Percentiles rank a stretch among this genome's conserved stretches.
Evolutionary conservation across 1,139 yeast species (phyloP).

Genomic region (Pichia sp.): DNA sequence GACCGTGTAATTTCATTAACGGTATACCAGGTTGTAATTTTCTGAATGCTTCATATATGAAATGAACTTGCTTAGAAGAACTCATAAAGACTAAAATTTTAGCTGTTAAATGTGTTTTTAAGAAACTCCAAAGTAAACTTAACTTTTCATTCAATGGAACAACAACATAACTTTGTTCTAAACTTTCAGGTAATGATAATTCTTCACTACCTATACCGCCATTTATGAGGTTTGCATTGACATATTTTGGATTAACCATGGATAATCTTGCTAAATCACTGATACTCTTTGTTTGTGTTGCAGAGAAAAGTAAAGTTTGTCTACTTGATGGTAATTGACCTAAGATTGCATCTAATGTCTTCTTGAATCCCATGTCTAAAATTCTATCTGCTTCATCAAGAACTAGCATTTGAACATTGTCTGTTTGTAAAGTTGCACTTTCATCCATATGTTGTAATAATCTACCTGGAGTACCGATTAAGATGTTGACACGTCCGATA

Average conservation of each 20-base stretch:
- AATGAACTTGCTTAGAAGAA: conserved; percentile 94
- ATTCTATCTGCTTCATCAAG: conserved; percentile 97
- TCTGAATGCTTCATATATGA: conserved; percentile 86
- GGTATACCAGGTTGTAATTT: conserved; percentile 96
- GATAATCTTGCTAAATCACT: conserved; percentile 88
- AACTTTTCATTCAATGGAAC: conserved; percentile 78
- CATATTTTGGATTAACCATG: conserved; percentile 72
- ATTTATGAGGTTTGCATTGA: conserved; percentile 45
- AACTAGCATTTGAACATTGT: conserved; percentile 78
- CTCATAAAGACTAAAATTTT: conserved; percentile 89
- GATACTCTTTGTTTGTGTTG: conserved; percentile 90
- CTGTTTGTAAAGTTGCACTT: conserved; percentile 78
- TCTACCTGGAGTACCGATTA: conserved; percentile 97
- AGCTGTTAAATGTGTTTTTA: conserved; percentile 81
- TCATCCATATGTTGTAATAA: conserved; percentile 94
- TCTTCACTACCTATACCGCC: conserved; percentile 38
- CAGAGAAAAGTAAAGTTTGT: conserved; percentile 88
- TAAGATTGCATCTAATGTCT: conserved; percentile 81
- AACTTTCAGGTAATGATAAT: conserved; percentile 72
- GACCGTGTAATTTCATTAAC: conserved; percentile 86
- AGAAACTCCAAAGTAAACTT: conserved; percentile 84
- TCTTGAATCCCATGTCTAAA: conserved; percentile 94
- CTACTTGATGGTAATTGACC: conserved; percentile 81
- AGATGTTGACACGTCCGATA: conserved; percentile 75
- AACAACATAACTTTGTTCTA: conserved; percentile 79